Evolutionary conservation across 176 grass and related monocot genomes (phyloP).

Genomic region (Carex littledalei): DNA sequence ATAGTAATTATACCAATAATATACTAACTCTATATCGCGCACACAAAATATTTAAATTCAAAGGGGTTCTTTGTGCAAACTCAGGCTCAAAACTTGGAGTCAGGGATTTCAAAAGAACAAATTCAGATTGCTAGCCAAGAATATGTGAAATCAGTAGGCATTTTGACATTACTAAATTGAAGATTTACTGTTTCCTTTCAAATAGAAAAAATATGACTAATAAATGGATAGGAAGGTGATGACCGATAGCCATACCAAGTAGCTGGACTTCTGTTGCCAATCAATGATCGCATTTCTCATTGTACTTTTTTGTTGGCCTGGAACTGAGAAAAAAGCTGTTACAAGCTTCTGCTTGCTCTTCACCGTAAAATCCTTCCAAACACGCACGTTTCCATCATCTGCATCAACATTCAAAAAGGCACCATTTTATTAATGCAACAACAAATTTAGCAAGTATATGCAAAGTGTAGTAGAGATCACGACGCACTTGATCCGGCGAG

Average conservation of each 20-base stretch:
- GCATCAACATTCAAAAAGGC: neutral
- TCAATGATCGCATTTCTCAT: conserved; percentile 60
- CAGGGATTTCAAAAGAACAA: neutral
- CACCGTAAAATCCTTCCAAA: conserved; percentile 86
- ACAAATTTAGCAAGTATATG: conserved; percentile 13
- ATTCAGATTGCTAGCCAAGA: neutral
- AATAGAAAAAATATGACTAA: neutral
- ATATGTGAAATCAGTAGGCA: neutral
- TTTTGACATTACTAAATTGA: neutral
- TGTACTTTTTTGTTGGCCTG: conserved; percentile 42
- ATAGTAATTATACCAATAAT: too few relatives aligned
- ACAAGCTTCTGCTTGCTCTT: conserved; percentile 75
- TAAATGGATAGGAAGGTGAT: neutral
- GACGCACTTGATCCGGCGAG: conserved; percentile 84
- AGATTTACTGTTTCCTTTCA: neutral
- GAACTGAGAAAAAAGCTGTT: conserved; percentile 89
- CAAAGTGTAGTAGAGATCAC: neutral
- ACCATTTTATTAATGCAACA: conserved; percentile 16
- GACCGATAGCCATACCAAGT: conserved; percentile 49
- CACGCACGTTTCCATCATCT: conserved; percentile 91
- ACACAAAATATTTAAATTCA: neutral
- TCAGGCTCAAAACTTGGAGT: neutral
- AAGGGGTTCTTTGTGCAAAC: neutral
- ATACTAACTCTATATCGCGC: too few relatives aligned
- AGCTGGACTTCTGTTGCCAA: conserved; percentile 97